A percentile compares a stretch with the other conserved stretches of the same genome.
These are phyloP conservation scores for Pleodorina starrii DNA, from an alignment of 139 green algal genomes.

Conservation along the genomic window DNA sequence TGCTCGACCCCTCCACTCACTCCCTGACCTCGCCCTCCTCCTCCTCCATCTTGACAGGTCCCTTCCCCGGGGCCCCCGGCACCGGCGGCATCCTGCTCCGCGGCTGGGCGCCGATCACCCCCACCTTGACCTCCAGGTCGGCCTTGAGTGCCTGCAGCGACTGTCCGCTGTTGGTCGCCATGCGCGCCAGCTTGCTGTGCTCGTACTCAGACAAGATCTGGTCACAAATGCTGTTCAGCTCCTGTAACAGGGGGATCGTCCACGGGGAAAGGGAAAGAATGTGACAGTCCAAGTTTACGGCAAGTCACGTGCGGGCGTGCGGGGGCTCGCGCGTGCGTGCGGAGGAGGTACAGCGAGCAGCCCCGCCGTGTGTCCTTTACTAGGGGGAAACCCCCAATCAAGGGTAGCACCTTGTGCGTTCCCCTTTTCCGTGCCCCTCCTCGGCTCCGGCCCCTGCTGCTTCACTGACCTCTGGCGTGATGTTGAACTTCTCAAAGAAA, in stretches of 20 bases:
- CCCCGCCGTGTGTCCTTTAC: no score
- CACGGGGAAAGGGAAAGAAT: background rate
- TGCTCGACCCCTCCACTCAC: background rate
- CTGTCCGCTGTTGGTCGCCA: background rate
- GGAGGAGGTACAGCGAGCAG: no score
- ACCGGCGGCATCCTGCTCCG: background rate
- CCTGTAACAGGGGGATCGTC: no score
- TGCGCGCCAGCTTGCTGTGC: constrained; percentile 11
- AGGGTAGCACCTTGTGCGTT: no score
- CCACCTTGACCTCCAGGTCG: constrained; percentile 6
- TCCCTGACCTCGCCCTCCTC: constrained; percentile 47
- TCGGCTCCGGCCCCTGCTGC: no score
- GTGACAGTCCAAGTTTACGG: no score
- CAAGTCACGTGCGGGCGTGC: no score
- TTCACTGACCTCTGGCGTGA: constrained; percentile 13
- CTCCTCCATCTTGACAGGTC: constrained; percentile 8
- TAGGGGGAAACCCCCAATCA: no score
- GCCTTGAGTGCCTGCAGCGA: background rate
- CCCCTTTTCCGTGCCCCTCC: no score
- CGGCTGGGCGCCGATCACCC: background rate
- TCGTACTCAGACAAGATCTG: constrained; percentile 51
- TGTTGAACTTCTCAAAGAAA: constrained; percentile 26
- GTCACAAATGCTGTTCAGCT: background rate
- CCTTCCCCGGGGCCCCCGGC: background rate
- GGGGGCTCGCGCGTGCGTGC: no score